These are phyloP conservation scores for Blastobotrys illinoisensis DNA, from an alignment of 1,139 yeast genomes.

Conservation along the genomic window DNA sequence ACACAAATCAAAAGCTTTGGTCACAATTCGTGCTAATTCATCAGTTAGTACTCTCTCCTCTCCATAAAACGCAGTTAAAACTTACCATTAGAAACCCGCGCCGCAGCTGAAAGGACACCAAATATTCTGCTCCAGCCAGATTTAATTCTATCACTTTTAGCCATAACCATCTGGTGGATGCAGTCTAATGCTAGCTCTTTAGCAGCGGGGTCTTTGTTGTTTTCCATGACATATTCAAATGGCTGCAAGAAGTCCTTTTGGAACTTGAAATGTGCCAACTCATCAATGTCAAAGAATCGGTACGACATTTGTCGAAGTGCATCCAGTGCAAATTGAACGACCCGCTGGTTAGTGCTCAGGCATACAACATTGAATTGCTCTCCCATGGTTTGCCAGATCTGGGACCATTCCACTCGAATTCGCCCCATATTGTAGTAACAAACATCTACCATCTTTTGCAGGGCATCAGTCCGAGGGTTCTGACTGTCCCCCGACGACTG, in stretches of 20 bases:
- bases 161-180: conserved; percentile 74
- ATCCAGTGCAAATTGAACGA: conserved; percentile 88
- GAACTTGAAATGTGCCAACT: conserved; percentile 89
- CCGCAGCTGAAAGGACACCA: conserved; percentile 65
- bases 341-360: conserved; percentile 66
- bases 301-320: conserved; percentile 88
- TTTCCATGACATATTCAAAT: conserved; percentile 64
- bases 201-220: conserved; percentile 64
- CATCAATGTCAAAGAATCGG: conserved; percentile 90
- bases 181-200: conserved; percentile 91
- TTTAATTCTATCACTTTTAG: conserved; percentile 67
- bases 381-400: conserved; percentile 91
- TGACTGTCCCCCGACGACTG: conserved; percentile 80
- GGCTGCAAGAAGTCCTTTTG: conserved; percentile 93
- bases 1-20: conserved; percentile 58
- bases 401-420: conserved; percentile 95
- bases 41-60: neutral
- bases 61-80: neutral
- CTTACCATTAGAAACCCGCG: conserved; percentile 40
- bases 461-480: conserved; percentile 84
- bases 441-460: conserved; percentile 94
- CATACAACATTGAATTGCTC: conserved; percentile 83
- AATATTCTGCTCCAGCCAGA: conserved; percentile 96
- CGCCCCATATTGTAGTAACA: conserved; percentile 97
- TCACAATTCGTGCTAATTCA: conserved; percentile 41